Base-by-base conservation (phyloP, 495 filamentous ascomycete genomes). In the Emericellopsis terricola region DNA sequence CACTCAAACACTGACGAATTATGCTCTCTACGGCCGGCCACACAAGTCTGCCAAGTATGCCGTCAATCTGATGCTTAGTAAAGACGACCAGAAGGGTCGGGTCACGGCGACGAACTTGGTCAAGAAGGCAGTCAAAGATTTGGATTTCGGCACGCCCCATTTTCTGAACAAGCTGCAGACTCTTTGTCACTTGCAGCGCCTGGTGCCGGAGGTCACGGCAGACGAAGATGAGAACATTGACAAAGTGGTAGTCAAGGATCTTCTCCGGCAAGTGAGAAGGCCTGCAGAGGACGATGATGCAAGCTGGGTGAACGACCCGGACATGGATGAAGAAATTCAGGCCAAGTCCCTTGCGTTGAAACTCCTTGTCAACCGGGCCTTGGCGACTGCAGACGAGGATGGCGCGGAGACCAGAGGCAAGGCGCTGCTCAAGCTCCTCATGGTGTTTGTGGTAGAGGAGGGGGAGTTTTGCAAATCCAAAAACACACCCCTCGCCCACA, bases 321-420 rank as follows among this genome's bases (percentile, higher is more conserved):
- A 68, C 10, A 48, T 79, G 20, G 83, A 94, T 29, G 75, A 85
- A 13, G 84, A 96, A 42, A 73, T 76, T 11, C 65, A 74, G 24
- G 80, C 83, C 14, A 94, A 96, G 50, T 67, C 73, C 33, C 83
- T 85, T 65, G 81, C 87, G n/a, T 62, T 96, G 21, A 84, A 77
- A 45, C 76, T 82, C 20, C 68, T 94, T 14, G 82, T 92, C 17
- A 99, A 94, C 48, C 71, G 79, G 28, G 62, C 94, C 2, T 73
- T 81, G 16, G 76, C 79, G 14, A 57, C 64, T 11, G 59, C 67
- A 36, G 71, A 71, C 14, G 46, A 57, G 8, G 68, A 70, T 13
- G 67, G 68, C 32, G 71, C 80, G 40, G 71, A 70, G 37, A 69
- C 73, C 11, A 60, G 70, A 32, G 76, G 81, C 0, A 49, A 51